phyloP scores from a whole-genome alignment of 257 asterid genomes.

The Ballota nigra region DNA sequence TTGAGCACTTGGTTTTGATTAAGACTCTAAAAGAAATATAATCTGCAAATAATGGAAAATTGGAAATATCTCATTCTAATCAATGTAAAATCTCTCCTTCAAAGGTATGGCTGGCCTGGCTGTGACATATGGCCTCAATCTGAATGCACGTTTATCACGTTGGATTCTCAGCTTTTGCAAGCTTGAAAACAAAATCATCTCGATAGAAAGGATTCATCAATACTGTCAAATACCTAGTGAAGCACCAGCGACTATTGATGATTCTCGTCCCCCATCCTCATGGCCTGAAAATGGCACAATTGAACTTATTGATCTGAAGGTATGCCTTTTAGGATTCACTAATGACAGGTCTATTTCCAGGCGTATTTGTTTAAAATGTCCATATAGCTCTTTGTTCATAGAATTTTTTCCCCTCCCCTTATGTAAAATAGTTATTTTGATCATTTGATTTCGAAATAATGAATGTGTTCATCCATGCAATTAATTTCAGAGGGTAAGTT shows the following conservation, averaged over 20 bases:
- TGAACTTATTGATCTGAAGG: conserved; percentile 87
- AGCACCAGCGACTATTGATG: conserved; percentile 76
- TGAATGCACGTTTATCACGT: conserved; percentile 93
- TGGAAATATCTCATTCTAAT: background rate
- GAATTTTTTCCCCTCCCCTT: background rate
- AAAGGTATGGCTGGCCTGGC: conserved; percentile 98
- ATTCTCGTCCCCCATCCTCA: conserved; percentile 63
- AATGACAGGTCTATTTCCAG: background rate
- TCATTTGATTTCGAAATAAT: too few relatives aligned
- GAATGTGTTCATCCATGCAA: too few relatives aligned
- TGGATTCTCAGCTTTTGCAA: conserved; percentile 99
- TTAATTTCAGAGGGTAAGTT: too few relatives aligned
- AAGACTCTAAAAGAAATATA: background rate
- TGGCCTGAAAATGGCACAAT: conserved; percentile 92
- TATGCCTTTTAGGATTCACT: conserved; percentile 24
- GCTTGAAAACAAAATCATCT: conserved; percentile 95
- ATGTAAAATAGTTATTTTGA: too few relatives aligned
- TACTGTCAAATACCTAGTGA: conserved; percentile 92
- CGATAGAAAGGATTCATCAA: conserved; percentile 95
- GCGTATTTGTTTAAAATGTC: background rate
- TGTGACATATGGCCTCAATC: conserved; percentile 90
- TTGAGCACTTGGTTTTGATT: background rate
- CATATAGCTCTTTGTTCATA: background rate
- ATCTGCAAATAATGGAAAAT: background rate
- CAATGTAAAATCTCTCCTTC: background rate